Conservation (phyloP, 2,329 filamentous ascomycete genomes). For the Graphium sp. region DNA sequence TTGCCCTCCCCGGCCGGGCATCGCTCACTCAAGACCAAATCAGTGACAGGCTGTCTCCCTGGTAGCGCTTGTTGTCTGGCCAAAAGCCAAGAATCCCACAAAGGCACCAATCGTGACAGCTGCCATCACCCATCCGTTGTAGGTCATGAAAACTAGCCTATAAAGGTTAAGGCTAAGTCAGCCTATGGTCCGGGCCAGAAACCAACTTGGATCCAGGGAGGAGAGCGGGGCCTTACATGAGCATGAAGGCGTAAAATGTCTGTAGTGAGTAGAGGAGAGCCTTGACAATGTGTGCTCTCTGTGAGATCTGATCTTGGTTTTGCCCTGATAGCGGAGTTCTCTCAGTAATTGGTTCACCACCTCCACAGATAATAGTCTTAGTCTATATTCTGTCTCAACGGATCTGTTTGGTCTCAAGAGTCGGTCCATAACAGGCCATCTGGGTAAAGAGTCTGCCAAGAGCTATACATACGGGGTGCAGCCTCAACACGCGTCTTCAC, state of each 20-base stretch:
- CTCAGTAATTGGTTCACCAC: conserved; percentile 37
- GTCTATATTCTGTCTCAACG: conserved; percentile 5
- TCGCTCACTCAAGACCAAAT: no score
- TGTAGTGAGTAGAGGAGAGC: conserved; percentile 75
- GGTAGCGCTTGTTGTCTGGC: conserved; percentile 48
- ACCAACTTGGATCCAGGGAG: no score
- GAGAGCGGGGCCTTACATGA: conserved; percentile 58
- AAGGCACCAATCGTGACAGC: conserved; percentile 80
- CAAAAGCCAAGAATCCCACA: conserved; percentile 72
- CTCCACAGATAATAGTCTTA: conserved; percentile 10
- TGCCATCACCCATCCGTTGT: conserved; percentile 96
- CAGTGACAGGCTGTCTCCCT: conserved; percentile 90
- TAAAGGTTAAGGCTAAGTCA: no score
- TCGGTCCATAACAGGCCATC: no score
- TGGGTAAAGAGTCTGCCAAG: no score
- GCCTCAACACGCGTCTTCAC: conserved; percentile 28
- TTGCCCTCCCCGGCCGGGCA: no score
- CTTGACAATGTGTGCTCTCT: conserved; percentile 62
- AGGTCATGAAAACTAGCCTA: conserved; percentile 99
- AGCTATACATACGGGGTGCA: conserved; percentile 32
- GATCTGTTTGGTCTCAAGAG: no score
- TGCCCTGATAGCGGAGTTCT: conserved; percentile 57
- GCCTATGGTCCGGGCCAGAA: no score
- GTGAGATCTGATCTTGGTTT: conserved; percentile 41
- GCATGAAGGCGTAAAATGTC: conserved; percentile 98